phyloP scores from a whole-genome alignment of 1,139 yeast species.

The Pichia sp. region DNA sequence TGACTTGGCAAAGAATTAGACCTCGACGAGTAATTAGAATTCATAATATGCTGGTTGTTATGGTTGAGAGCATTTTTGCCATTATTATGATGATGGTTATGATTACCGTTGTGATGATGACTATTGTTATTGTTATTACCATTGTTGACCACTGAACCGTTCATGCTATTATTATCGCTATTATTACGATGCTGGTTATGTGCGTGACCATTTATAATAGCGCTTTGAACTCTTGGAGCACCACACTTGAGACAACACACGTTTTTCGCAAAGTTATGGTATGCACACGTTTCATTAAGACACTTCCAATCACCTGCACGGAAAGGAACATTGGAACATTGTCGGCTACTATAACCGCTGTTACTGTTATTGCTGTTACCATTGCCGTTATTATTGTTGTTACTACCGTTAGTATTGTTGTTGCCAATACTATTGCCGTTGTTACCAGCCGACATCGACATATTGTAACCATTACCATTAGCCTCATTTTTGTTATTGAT shows the following conservation, averaged over 20 bases:
- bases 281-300: constrained; percentile 67
- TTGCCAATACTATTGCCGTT: background rate
- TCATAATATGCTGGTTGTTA: constrained; percentile 4
- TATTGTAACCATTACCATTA: background rate
- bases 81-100: constrained; percentile 7
- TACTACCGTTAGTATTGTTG: constrained; percentile 5
- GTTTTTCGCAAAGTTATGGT: constrained; percentile 93
- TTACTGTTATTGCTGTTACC: constrained; percentile 20
- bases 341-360: constrained; percentile 19
- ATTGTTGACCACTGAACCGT: constrained; percentile 13
- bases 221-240: constrained; percentile 58
- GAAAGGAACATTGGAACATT: constrained; percentile 62
- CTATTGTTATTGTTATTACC: constrained; percentile 13
- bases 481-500: constrained; percentile 1
- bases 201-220: constrained; percentile 31
- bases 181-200: constrained; percentile 25
- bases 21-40: constrained; percentile 12
- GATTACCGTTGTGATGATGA: constrained; percentile 1
- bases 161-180: constrained; percentile 14
- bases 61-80: background rate
- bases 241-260: constrained; percentile 85
- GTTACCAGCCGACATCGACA: background rate
- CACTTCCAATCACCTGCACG: constrained; percentile 99
- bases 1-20: constrained; percentile 18
- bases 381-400: constrained; percentile 15